Evolutionary conservation across 1,139 yeast genomes (phyloP), one percentile per base, ranked within the genome.

Genomic region (Blastobotrys niveus): DNA sequence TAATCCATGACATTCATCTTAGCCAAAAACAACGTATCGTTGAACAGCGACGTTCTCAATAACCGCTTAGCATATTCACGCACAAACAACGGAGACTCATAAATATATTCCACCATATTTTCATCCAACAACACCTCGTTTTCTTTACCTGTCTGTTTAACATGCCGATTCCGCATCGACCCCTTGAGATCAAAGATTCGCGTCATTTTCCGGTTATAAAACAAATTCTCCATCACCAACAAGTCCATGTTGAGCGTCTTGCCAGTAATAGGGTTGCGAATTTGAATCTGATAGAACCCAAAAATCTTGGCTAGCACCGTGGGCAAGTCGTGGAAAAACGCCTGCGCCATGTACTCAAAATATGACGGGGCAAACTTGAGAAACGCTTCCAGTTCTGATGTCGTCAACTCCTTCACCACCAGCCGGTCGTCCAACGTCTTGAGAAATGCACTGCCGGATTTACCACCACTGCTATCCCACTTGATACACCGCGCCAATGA

Each of bases 1-100:
- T 93, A 93, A 64, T 93, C 99, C 99, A 93, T 93, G 10, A 93
- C 97, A 59, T 93, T 95, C 96, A 91, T 88, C 54, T 94, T 94
- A 12, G 95, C 91, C 44, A 93, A 69, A 62, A 91, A 93, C 29
- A 93, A 70, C 0, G 98, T 91, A 58, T 93, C 99, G 60, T 93
- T 93, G 80, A 94, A 91, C 32, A 93, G 67, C 0, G 96, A 88
- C 0, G 96, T 91, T 36, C 95, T 68, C 45, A 93, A 64, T 37
- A 88, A 65, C 56, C 83, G 81, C 60, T 93, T 91, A 63, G 89
- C 93, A 56, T 88, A 93, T 57, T 91, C 97, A 46, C 91, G 74
- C 10, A 93, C 96, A 70, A 88, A 93, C 33, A 93, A 75, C 0
- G 99, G 99, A 22, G 94, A 82, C 62, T 93, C 98, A 58, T 87